These are phyloP conservation scores for Sclerotiophoma versabilis DNA, from an alignment of 2,329 filamentous ascomycete genomes.

Conservation along the genomic window DNA sequence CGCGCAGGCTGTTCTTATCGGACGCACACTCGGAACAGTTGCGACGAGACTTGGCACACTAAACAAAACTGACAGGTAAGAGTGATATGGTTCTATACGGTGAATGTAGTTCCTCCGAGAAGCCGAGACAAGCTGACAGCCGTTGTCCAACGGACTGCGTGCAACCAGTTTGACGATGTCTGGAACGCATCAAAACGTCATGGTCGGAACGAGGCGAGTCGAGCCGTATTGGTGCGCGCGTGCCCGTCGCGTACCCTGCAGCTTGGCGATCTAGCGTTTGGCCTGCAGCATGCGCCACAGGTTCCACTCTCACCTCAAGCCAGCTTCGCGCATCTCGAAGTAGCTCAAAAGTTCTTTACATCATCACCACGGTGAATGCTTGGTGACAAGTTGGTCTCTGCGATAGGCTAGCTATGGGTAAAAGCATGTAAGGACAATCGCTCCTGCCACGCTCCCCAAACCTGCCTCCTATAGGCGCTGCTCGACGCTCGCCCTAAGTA, in stretches of 20 bases:
- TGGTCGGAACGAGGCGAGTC: slow-evolving; percentile 11
- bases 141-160: neutral
- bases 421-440: neutral
- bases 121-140: neutral
- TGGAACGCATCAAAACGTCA: slow-evolving; percentile 12
- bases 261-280: slow-evolving; percentile 11
- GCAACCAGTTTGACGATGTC: neutral
- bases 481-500: neutral
- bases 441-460: neutral
- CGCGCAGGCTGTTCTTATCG: slow-evolving; percentile 24
- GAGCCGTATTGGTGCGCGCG: slow-evolving; percentile 4
- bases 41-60: slow-evolving; percentile 4
- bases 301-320: slow-evolving; percentile 1
- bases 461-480: neutral
- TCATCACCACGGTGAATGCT: neutral
- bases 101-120: neutral
- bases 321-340: neutral
- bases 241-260: slow-evolving; percentile 16
- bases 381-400: neutral
- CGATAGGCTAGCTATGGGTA: neutral
- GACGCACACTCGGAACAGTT: slow-evolving; percentile 7
- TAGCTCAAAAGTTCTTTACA: neutral
- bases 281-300: slow-evolving; percentile 2
- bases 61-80: neutral
- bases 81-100: neutral